A percentile compares a stretch with the other conserved stretches of the same genome.
phyloP scores from a whole-genome alignment of 2,329 filamentous ascomycete species.

The Boeremia exigua region DNA sequence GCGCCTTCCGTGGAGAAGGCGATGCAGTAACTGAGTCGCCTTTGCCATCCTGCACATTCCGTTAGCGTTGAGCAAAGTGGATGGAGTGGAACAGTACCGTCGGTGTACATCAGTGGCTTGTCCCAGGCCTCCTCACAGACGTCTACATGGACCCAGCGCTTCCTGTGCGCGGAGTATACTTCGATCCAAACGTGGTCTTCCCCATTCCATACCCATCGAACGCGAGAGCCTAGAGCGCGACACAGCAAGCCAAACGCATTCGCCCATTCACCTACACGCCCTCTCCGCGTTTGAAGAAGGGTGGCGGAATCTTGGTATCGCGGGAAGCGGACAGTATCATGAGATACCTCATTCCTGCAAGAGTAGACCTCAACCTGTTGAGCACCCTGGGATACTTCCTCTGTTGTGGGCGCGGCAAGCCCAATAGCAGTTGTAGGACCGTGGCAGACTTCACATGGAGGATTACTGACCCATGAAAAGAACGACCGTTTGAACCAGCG shows the following conservation, averaged over 20 bases:
- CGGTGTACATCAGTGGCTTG: conserved; percentile 86
- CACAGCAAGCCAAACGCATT: conserved; percentile 99
- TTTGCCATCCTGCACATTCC: conserved; percentile 73
- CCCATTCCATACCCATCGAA: conserved; percentile 97
- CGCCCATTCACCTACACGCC: conserved; percentile 92
- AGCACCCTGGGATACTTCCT: conserved; percentile 88
- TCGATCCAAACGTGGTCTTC: conserved; percentile 99
- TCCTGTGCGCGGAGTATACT: conserved; percentile 91
- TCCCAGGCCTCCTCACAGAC: conserved; percentile 95
- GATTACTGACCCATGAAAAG: conserved; percentile 97
- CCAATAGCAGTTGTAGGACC: conserved; percentile 83
- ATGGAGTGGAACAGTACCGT: conserved; percentile 62
- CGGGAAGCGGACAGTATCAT: conserved; percentile 85
- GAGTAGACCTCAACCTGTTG: conserved; percentile 87
- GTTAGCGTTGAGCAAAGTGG: neutral
- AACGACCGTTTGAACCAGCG: conserved; percentile 97
- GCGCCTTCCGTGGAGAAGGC: conserved; percentile 91
- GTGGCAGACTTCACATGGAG: conserved; percentile 79
- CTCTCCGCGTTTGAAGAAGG: conserved; percentile 81
- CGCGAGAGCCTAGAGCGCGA: conserved; percentile 85
- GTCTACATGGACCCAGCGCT: conserved; percentile 96
- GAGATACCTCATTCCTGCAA: conserved; percentile 78
- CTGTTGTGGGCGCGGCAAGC: conserved; percentile 82
- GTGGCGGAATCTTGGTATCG: conserved; percentile 96
- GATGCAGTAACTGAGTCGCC: conserved; percentile 96